These are phyloP conservation scores for Cladosporium cucumerinum DNA, from an alignment of 2,329 filamentous ascomycete species.

Conservation along the genomic window DNA sequence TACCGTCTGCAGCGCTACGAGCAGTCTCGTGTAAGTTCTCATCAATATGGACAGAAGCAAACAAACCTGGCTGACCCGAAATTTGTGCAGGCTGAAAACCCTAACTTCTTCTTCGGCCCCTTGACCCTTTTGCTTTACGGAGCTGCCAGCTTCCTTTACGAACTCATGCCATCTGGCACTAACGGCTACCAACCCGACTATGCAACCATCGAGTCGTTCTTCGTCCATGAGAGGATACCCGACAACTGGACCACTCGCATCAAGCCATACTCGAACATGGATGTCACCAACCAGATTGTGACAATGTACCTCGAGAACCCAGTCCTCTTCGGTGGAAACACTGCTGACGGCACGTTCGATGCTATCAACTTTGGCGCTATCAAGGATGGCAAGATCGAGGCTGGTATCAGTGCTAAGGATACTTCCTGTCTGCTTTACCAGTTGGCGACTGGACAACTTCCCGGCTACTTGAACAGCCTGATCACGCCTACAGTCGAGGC, in stretches of 20 bases:
- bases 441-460: constrained; percentile 38
- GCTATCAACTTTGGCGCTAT: constrained; percentile 40
- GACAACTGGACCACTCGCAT: constrained; percentile 41
- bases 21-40: constrained; percentile 28
- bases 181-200: constrained; percentile 34
- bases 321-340: constrained; percentile 44
- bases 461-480: constrained; percentile 37
- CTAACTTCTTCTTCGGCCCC: constrained; percentile 45
- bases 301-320: constrained; percentile 42
- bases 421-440: constrained; percentile 45
- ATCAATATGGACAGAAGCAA: background rate
- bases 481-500: constrained; percentile 38
- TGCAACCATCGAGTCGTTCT: constrained; percentile 39
- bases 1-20: constrained; percentile 42
- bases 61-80: background rate
- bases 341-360: constrained; percentile 39
- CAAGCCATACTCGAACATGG: constrained; percentile 35
- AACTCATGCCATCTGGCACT: constrained; percentile 39
- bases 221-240: constrained; percentile 41
- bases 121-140: constrained; percentile 40
- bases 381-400: constrained; percentile 37
- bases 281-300: constrained; percentile 41
- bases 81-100: constrained; percentile 30
- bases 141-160: constrained; percentile 44
- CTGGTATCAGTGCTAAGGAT: constrained; percentile 27